phyloP scores from a whole-genome alignment of 2,329 filamentous ascomycete species.

The Dothideomycetes sp. region DNA sequence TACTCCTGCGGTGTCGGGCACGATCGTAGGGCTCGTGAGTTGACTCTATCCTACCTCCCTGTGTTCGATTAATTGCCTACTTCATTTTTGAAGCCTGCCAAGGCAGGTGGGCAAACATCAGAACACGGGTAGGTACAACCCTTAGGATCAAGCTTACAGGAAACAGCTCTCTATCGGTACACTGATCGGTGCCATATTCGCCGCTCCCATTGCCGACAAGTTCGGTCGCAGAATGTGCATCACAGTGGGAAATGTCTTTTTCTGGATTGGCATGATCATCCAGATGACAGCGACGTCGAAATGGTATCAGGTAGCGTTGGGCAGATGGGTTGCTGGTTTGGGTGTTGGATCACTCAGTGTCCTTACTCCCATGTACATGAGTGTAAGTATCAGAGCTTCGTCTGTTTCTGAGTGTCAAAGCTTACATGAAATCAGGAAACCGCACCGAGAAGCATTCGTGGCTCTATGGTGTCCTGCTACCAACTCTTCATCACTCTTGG shows the following conservation, averaged over 20 bases:
- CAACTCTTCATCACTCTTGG: constrained; percentile 63
- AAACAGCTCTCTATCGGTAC: constrained; percentile 43
- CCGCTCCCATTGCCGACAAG: constrained; percentile 53
- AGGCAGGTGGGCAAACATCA: too few species aligned
- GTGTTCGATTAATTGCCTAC: background rate
- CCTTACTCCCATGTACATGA: constrained; percentile 59
- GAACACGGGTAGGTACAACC: too few species aligned
- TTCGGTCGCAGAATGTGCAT: constrained; percentile 56
- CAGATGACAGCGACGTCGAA: constrained; percentile 49
- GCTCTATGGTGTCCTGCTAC: constrained; percentile 54
- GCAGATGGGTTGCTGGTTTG: constrained; percentile 56
- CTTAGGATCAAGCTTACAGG: too few species aligned
- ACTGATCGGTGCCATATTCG: constrained; percentile 47
- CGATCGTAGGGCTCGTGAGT: constrained; percentile 48
- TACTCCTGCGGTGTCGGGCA: constrained; percentile 51
- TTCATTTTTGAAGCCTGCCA: too few species aligned
- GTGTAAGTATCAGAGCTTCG: constrained; percentile 18
- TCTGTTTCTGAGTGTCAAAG: constrained; percentile 3
- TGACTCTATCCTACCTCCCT: constrained; percentile 25
- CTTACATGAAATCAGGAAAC: constrained; percentile 39
- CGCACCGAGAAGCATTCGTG: constrained; percentile 55
- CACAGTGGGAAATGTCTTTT: constrained; percentile 52
- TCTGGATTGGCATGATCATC: constrained; percentile 55
- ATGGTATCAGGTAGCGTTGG: constrained; percentile 59
- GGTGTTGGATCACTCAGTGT: constrained; percentile 58